These are phyloP conservation scores for Zygosaccharomyces pseudobailii DNA, from an alignment of 1,139 yeast species.

Conservation along the genomic window DNA sequence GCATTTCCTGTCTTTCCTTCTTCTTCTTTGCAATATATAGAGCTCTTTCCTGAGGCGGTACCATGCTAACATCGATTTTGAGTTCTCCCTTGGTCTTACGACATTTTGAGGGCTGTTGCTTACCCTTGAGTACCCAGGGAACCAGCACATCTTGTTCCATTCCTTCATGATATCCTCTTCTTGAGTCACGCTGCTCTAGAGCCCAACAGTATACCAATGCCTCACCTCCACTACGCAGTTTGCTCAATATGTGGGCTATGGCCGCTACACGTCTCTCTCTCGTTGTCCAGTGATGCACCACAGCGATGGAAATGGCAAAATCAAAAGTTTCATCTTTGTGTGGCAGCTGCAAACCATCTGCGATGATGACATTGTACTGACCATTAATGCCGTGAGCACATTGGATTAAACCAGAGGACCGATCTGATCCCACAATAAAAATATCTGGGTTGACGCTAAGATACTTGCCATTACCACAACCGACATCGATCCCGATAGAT, in stretches of 20 bases:
- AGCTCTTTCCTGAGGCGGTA: slow-evolving; percentile 30
- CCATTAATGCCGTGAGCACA: slow-evolving; percentile 57
- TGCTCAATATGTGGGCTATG: slow-evolving; percentile 58
- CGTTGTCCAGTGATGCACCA: slow-evolving; percentile 89
- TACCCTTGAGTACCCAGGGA: slow-evolving; percentile 74
- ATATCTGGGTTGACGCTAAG: slow-evolving; percentile 63
- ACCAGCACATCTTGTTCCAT: slow-evolving; percentile 91
- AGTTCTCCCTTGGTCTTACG: slow-evolving; percentile 1
- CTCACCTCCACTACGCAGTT: slow-evolving; percentile 55
- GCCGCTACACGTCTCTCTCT: slow-evolving; percentile 73
- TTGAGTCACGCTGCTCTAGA: slow-evolving; percentile 76
- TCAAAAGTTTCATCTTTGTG: slow-evolving; percentile 60
- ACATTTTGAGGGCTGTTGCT: slow-evolving; percentile 4
- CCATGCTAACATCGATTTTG: slow-evolving; percentile 27
- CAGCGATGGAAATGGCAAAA: slow-evolving; percentile 94
- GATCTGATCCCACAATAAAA: slow-evolving; percentile 73
- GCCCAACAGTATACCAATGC: slow-evolving; percentile 95
- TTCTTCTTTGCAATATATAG: slow-evolving; percentile 29
- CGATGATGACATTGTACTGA: slow-evolving; percentile 51
- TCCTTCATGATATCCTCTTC: slow-evolving; percentile 84
- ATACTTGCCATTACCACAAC: slow-evolving; percentile 97
- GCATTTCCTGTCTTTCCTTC: slow-evolving; percentile 24
- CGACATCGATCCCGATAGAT: slow-evolving; percentile 65
- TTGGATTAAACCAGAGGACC: slow-evolving; percentile 68
- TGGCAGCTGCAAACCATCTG: slow-evolving; percentile 75